Evolutionary conservation across 345 rosid species (phyloP).

Genomic region (Eucalyptus caleyi): DNA sequence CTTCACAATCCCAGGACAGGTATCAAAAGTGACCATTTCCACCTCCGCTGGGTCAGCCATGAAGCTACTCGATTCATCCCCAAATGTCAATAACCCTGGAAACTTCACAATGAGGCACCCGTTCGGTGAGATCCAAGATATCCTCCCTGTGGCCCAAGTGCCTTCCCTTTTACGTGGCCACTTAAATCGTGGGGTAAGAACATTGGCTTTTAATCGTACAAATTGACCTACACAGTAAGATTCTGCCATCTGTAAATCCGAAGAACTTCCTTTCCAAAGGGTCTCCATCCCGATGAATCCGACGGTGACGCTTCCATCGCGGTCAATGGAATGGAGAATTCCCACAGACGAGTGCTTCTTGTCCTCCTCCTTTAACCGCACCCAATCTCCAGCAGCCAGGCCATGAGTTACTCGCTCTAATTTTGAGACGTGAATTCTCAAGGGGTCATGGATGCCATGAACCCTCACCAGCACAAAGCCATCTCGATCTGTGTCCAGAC

Average conservation of each 20-base stretch:
- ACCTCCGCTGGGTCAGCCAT: constrained; percentile 92
- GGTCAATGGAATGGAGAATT: constrained; percentile 65
- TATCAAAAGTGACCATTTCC: constrained; percentile 49
- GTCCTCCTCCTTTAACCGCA: constrained; percentile 60
- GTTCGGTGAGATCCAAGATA: constrained; percentile 50
- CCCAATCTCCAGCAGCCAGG: constrained; percentile 92
- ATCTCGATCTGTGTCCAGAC: constrained; percentile 50
- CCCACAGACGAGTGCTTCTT: constrained; percentile 74
- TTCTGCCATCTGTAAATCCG: constrained; percentile 81
- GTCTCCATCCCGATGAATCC: constrained; percentile 72
- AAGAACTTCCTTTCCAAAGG: constrained; percentile 68
- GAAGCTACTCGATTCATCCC: constrained; percentile 27
- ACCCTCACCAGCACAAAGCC: constrained; percentile 77
- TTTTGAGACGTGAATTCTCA: constrained; percentile 53
- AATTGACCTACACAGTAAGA: constrained; percentile 63
- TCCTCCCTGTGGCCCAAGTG: constrained; percentile 79
- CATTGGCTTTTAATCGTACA: constrained; percentile 50
- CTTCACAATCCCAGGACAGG: constrained; percentile 47
- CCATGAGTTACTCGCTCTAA: constrained; percentile 70
- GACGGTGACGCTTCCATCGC: constrained; percentile 53
- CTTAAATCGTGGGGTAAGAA: constrained; percentile 70
- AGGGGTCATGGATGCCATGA: constrained; percentile 74
- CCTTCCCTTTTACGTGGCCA: constrained; percentile 66
- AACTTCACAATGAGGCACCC: constrained; percentile 77
- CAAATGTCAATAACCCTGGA: constrained; percentile 61